Percentiles rank a stretch among this genome's conserved stretches.
phyloP scores from a whole-genome alignment of 345 rosid species.

The Citropsis articulata region DNA sequence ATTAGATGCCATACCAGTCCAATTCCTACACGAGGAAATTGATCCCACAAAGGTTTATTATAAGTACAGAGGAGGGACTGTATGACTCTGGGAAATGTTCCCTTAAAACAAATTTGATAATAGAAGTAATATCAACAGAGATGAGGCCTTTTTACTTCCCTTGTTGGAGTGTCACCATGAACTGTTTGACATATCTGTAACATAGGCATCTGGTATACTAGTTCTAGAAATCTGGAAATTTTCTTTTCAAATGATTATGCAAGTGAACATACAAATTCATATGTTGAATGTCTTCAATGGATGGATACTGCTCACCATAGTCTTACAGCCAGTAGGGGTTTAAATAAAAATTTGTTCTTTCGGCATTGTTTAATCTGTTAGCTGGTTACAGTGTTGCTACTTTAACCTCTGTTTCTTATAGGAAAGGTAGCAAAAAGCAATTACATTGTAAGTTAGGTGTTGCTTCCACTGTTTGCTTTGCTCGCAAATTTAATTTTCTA shows the following conservation, averaged over 20 bases:
- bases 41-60: slow-evolving; percentile 19
- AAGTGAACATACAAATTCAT: too few species aligned
- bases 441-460: too few species aligned
- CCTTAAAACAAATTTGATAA: neutral
- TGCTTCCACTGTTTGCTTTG: too few species aligned
- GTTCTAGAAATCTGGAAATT: slow-evolving; percentile 3
- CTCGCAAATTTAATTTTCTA: too few species aligned
- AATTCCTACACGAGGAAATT: slow-evolving; percentile 8
- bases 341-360: too few species aligned
- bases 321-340: too few species aligned
- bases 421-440: too few species aligned
- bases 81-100: slow-evolving; percentile 3
- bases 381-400: too few species aligned
- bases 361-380: too few species aligned
- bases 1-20: neutral
- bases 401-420: too few species aligned
- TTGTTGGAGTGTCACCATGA: slow-evolving; percentile 5
- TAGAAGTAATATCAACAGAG: neutral
- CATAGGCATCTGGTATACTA: neutral
- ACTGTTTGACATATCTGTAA: neutral
- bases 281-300: too few species aligned
- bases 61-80: slow-evolving; percentile 2
- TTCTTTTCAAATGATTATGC: neutral
- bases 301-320: too few species aligned
- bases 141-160: slow-evolving; percentile 8